A percentile compares a stretch with the other conserved stretches of the same genome.
These are phyloP conservation scores for Neurospora africana DNA, from an alignment of 495 filamentous ascomycete genomes.

Conservation along the genomic window DNA sequence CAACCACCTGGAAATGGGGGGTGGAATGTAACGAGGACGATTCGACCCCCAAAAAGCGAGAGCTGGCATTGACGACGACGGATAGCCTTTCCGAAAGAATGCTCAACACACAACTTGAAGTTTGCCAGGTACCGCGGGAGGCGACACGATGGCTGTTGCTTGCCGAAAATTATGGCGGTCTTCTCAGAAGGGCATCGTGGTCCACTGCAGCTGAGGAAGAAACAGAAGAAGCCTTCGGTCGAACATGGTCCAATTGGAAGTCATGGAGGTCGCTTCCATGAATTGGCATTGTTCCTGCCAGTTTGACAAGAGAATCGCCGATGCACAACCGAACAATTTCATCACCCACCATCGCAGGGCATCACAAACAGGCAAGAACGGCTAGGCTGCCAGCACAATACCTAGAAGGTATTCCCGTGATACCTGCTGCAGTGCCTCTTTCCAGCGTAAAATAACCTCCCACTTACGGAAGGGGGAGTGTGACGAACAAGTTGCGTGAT, in stretches of 20 bases:
- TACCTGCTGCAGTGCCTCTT: slow-evolving; percentile 1
- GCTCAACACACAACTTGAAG: neutral
- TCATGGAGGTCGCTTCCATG: neutral
- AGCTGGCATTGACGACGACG: neutral
- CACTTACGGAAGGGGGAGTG: neutral
- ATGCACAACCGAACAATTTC: neutral
- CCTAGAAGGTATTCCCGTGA: neutral
- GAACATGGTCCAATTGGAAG: neutral
- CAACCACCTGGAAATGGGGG: neutral
- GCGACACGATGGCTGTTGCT: neutral
- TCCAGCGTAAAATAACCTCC: neutral
- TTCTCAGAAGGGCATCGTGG: neutral
- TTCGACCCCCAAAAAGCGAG: neutral
- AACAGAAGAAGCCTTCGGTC: neutral
- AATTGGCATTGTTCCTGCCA: neutral
- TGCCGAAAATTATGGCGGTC: neutral
- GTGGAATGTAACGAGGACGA: neutral
- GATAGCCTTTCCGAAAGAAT: neutral
- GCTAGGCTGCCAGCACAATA: neutral
- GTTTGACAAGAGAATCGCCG: neutral
- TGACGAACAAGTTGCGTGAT: neutral
- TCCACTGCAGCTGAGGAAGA: neutral
- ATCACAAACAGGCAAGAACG: slow-evolving; percentile 1
- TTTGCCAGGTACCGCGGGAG: neutral
- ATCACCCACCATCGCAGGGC: neutral